phyloP scores from a whole-genome alignment of 2,329 filamentous ascomycete species.

The Orbilia quercus region DNA sequence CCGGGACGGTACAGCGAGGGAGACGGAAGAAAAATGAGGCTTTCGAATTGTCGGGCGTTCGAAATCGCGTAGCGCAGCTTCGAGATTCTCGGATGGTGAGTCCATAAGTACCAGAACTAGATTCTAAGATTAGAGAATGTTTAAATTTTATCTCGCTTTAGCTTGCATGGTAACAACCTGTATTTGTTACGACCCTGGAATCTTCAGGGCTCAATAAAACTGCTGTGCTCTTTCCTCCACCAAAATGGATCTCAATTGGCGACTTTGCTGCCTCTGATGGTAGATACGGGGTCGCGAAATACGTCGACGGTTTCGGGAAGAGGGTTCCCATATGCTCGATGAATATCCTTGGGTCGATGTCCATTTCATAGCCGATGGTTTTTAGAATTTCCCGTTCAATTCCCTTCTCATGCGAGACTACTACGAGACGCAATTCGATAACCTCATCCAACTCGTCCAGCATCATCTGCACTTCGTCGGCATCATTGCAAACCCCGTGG shows the following conservation, averaged over 20 bases:
- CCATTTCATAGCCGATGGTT: slow-evolving; percentile 47
- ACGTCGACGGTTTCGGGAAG: slow-evolving; percentile 42
- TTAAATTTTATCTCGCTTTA: background rate
- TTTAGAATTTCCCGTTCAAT: slow-evolving; percentile 49
- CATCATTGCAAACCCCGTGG: slow-evolving; percentile 42
- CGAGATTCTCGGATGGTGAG: slow-evolving; percentile 44
- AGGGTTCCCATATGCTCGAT: slow-evolving; percentile 53
- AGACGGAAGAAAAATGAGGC: slow-evolving; percentile 36
- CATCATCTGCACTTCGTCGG: slow-evolving; percentile 41
- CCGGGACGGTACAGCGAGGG: slow-evolving; percentile 35
- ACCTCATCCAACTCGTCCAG: slow-evolving; percentile 48
- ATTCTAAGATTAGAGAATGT: slow-evolving; percentile 18
- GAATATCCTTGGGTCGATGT: slow-evolving; percentile 49
- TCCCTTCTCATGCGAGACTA: slow-evolving; percentile 49
- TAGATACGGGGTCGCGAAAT: slow-evolving; percentile 50
- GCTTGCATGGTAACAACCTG: slow-evolving; percentile 18
- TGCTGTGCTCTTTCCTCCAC: slow-evolving; percentile 48
- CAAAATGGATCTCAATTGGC: slow-evolving; percentile 54
- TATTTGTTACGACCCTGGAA: slow-evolving; percentile 32
- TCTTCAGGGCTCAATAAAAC: slow-evolving; percentile 25
- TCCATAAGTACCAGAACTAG: slow-evolving; percentile 53
- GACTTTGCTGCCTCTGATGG: slow-evolving; percentile 47
- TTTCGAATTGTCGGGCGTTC: slow-evolving; percentile 47
- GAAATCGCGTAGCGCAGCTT: slow-evolving; percentile 47
- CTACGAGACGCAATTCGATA: slow-evolving; percentile 35